Evolutionary conservation across 257 asterid genomes (phyloP).

Genomic region (Cruciata laevipes): DNA sequence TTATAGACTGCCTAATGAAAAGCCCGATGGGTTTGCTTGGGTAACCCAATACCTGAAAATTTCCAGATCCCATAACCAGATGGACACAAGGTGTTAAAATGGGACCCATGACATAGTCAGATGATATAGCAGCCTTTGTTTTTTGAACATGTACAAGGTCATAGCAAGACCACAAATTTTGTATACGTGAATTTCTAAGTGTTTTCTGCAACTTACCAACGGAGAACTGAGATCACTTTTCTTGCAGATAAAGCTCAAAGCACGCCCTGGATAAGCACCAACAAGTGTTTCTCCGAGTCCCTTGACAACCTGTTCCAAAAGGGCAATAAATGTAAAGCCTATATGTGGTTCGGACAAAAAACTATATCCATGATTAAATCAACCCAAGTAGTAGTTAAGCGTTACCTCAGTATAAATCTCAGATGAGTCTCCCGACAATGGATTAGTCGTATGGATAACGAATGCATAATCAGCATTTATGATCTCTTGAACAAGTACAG

Average conservation of each 20-base stretch:
- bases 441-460: constrained; percentile 97
- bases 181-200: not conserved
- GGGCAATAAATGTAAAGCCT: constrained; percentile 1
- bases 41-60: constrained; percentile 80
- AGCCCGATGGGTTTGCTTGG: constrained; percentile 99
- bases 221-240: constrained; percentile 75
- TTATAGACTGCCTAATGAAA: constrained; percentile 66
- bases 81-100: not conserved
- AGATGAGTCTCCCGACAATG: constrained; percentile 85
- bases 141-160: not conserved
- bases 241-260: constrained; percentile 91
- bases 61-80: not conserved
- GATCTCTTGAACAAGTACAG: constrained; percentile 97
- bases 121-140: not conserved
- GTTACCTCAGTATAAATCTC: constrained; percentile 95
- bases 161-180: not conserved
- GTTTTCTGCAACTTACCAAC: constrained; percentile 34
- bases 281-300: constrained; percentile 99
- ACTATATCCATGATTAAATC: not conserved
- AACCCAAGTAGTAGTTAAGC: constrained; percentile 7
- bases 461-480: constrained; percentile 97
- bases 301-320: constrained; percentile 71
- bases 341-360: not conserved
- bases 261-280: constrained; percentile 99
- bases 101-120: not conserved